phyloP scores from a whole-genome alignment of 2,329 filamentous ascomycete species.

The Fusarium proliferatum region DNA sequence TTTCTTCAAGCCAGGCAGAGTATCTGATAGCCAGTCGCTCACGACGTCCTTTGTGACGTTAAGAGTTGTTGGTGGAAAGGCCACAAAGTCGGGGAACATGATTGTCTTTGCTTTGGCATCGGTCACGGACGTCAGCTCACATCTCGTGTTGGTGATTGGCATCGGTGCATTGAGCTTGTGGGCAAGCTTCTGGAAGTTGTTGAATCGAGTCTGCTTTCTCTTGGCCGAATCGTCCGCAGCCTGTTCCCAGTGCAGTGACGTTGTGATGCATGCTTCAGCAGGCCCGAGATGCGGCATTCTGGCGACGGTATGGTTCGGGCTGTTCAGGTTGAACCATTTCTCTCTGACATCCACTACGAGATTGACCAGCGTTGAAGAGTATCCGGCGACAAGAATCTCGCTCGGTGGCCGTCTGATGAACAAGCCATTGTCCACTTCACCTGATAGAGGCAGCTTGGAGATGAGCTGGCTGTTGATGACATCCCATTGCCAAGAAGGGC shows the following conservation, averaged over 20 bases:
- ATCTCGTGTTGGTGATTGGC: constrained; percentile 30
- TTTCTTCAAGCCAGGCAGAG: neutral
- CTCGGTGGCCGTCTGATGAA: constrained; percentile 22
- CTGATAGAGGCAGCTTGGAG: constrained; percentile 26
- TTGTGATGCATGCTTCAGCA: constrained; percentile 30
- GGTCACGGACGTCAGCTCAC: constrained; percentile 25
- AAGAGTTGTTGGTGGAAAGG: constrained; percentile 13
- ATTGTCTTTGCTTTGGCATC: neutral
- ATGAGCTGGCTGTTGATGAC: constrained; percentile 32
- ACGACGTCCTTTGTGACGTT: constrained; percentile 15
- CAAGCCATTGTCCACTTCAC: constrained; percentile 23
- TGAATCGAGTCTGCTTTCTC: constrained; percentile 21
- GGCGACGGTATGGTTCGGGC: constrained; percentile 32
- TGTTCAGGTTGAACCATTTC: constrained; percentile 25
- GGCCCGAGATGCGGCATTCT: constrained; percentile 35
- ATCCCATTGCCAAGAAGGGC: constrained; percentile 40
- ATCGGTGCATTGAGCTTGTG: constrained; percentile 25
- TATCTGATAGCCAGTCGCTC: constrained; percentile 10
- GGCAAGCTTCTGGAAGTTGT: constrained; percentile 23
- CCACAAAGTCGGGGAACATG: constrained; percentile 26
- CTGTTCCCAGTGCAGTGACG: constrained; percentile 35
- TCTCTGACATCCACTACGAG: constrained; percentile 31
- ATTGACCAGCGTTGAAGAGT: constrained; percentile 17
- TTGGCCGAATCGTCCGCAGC: constrained; percentile 24
- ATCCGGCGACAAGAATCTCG: constrained; percentile 25